Evolutionary conservation across 345 rosid genomes (phyloP), one percentile per base, ranked within the genome.

Genomic region (Triadica sebifera): DNA sequence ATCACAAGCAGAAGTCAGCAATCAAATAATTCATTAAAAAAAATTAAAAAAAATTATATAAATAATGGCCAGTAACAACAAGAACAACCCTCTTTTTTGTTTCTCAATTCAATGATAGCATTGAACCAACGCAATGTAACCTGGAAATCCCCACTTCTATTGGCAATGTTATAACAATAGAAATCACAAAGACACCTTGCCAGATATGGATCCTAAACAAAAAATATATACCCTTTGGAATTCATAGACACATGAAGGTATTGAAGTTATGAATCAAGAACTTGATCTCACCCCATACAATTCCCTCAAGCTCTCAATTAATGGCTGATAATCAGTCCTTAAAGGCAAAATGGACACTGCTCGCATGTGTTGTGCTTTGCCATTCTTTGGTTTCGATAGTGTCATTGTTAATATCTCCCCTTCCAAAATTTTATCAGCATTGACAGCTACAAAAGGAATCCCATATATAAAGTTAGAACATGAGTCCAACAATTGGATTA

Each of bases 401-500:
- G 88, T 89, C 92, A 93, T 81, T 60, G 74, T 82, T 34, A 91
- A 78, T 89, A 93, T 77, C 76, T 91, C 96, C 57, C 98, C 97
- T 79, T 83, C 89, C 68, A 90, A 74, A 22, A 84, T 79, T 58
- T 81, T 76, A 73, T 81, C 74, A 50, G 89, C 91, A 81, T 88
- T 82, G 20, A 71, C 79, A 12, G 86, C 98, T 91, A 74, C 82
- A 81, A 6, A 66, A 78, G 65, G 39, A 53, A 66, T 49, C 17
- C 71, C 0, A 29, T 29, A 29, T 29, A 29, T 29, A 29, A 29
- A 43, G 46, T 8, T 43, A 43, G 46, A 43, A 5, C 46, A 43
- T 5, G 46, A 43, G 46, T 41, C 43, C 3, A 41, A 41, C 3
- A 41, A 41, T 3, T 41, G 43, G 43, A 41, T 41, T 41, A 41